phyloP scores from a whole-genome alignment of 2,329 filamentous ascomycete species.

The Aspergillus tanneri region DNA sequence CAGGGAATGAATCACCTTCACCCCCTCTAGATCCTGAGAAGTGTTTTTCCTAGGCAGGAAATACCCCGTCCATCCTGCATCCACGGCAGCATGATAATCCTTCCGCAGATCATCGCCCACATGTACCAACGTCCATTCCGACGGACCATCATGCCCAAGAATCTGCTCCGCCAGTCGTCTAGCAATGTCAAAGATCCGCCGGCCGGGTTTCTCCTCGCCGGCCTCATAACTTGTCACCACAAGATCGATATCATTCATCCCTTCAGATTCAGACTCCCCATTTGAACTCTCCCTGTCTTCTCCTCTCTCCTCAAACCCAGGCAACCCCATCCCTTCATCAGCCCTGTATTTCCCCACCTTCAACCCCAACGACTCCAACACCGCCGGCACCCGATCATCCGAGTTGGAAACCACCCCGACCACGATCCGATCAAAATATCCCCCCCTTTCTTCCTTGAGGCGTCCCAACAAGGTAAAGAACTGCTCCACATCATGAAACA shows the following conservation, averaged over 20 bases:
- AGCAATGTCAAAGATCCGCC: conserved; percentile 42
- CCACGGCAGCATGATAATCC: conserved; percentile 40
- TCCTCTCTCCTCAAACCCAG: conserved; percentile 19
- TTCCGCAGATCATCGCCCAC: conserved; percentile 47
- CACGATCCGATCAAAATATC: conserved; percentile 36
- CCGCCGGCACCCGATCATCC: conserved; percentile 44
- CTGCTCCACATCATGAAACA: conserved; percentile 41
- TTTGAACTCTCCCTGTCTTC: not conserved
- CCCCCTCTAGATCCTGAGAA: too few relatives aligned
- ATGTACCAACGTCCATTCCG: conserved; percentile 37
- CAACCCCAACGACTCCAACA: conserved; percentile 42
- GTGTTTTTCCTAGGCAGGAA: too few relatives aligned
- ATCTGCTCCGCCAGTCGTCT: conserved; percentile 29
- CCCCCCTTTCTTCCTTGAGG: conserved; percentile 8
- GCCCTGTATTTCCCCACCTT: conserved; percentile 36
- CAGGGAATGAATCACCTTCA: too few relatives aligned
- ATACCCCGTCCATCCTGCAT: conserved; percentile 42
- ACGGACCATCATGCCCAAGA: not conserved
- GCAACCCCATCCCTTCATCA: conserved; percentile 30
- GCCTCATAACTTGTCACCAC: conserved; percentile 50
- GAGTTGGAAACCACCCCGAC: conserved; percentile 49
- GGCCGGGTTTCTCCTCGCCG: conserved; percentile 45
- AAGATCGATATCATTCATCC: conserved; percentile 41
- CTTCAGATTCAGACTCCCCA: not conserved
- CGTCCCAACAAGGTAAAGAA: conserved; percentile 38